Base-by-base conservation (phyloP, 495 filamentous ascomycete species). In the Letharia columbiana region DNA sequence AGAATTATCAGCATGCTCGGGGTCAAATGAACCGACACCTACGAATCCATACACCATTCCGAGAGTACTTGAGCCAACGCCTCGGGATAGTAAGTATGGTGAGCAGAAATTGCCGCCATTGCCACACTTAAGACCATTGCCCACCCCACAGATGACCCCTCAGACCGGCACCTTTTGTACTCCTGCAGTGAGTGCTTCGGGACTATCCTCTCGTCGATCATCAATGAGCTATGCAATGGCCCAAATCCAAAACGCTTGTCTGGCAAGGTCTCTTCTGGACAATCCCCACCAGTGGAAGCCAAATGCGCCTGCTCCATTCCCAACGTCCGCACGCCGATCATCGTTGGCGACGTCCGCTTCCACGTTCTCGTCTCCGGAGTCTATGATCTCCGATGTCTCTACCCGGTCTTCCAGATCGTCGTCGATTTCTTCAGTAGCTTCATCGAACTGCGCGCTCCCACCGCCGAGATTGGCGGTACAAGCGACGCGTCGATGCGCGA, bases 321-420 rank as follows among this genome's bases (percentile, higher is more conserved):
- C 82, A 68, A 68, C 78, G 60, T 70, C 83, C 70, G 80, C 82
- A 68, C 86, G 90, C 64, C 86, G 89, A 66, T 89, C 89, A 33
- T 91, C 91, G 49, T 78, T 90, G 67, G 89, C 90, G 72, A 89
- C 86, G 71, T 87, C 89, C 10, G 81, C 85, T 67, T 94, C 91
- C 4, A 87, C 86, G 40, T 81, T 85, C 50, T 95, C 91, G 61
- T 95, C 91, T 45, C 91, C 91, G 54, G 91, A 96, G 70, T 95
- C 91, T 65, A 92, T 94, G 90, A 78, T 95, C 35, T 94, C 90
- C 59, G 91, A 95, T 76, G 86, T 81, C 59, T 92, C 89, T 49
- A 79, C 81, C 42, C 77, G 74, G 62, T 68, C 77, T 54, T 80
- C 78, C 7, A 75, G 79, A 62, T 77, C 79, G 33, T 81, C 79